Evolutionary conservation across 2,329 filamentous ascomycete genomes (phyloP), one percentile per base, ranked within the genome.

Genomic region (Penicillium oxalicum): DNA sequence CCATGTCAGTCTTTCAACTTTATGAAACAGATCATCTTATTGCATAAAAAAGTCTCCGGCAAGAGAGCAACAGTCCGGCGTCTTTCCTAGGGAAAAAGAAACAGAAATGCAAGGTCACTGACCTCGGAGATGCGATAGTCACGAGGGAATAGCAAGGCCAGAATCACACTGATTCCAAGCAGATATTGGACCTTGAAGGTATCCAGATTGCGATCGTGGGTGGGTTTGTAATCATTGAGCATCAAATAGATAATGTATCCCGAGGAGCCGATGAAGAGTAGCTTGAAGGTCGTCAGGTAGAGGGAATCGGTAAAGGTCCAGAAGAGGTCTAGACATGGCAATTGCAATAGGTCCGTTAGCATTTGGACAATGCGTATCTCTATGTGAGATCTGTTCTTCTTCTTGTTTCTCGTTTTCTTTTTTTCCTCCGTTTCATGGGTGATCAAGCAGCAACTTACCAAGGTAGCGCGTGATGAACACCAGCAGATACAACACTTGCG

Each of bases 171-270:
- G 47, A 86, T 88, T 39, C 81, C 90, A 27, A 97, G 80, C 40
- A 98, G 80, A 73, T 97, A 98, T 70, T 95, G 87, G 40, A 97
- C 88, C 60, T 91, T 90, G 79, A 98, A 97, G 4, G 93, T 98
- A 69, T 98, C 93, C 67, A 94, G 82, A 67, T 95, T 95, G 47
- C 91, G 89, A 66, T 98, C 93, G 74, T 95, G 91, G 32, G 93
- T 97, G 26, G 93, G 91, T 73, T 94, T 95, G 81, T 93, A 98
- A 63, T 91, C 88, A 61, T 89, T 94, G 54, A 93, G 86, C 93
- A 98, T 98, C 60, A 97, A 83, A 75, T 96, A 97, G 69, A 98
- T 83, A 63, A 91, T 95, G 77, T 98, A 98, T 55, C 86, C 83
- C 55, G 94, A 91, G 25, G 88, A 86, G 55, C 76, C 78, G 69